Conservation (phyloP, 495 filamentous ascomycete species). For the Penicillium pulvis region DNA sequence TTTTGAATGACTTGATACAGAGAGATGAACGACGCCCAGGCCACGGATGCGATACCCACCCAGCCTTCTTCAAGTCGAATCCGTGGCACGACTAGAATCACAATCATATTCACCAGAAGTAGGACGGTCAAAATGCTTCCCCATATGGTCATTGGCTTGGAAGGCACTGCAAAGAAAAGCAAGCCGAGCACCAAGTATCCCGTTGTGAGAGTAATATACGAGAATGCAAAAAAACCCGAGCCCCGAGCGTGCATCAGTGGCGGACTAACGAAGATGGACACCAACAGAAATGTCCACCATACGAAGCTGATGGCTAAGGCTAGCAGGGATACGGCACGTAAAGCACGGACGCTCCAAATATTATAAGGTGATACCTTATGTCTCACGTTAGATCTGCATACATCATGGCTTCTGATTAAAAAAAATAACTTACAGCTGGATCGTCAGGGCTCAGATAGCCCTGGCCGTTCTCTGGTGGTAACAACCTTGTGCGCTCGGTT, state of each 20-base stretch:
- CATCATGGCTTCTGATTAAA: constrained; percentile 21
- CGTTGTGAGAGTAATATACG: constrained; percentile 71
- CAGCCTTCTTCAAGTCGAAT: constrained; percentile 83
- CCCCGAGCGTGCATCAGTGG: constrained; percentile 83
- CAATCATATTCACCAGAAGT: constrained; percentile 75
- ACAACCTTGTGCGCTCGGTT: constrained; percentile 74
- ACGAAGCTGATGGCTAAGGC: constrained; percentile 74
- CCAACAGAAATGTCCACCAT: constrained; percentile 88
- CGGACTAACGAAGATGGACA: constrained; percentile 84
- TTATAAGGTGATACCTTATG: constrained; percentile 90
- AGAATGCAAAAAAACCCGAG: constrained; percentile 86
- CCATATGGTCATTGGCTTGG: constrained; percentile 70
- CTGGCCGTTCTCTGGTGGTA: constrained; percentile 59
- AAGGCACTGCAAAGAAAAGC: constrained; percentile 84
- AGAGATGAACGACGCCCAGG: constrained; percentile 71
- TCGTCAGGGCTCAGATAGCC: constrained; percentile 88
- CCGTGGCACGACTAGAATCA: constrained; percentile 71
- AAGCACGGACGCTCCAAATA: constrained; percentile 80
- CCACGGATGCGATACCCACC: constrained; percentile 81
- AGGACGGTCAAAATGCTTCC: constrained; percentile 66
- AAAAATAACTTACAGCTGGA: constrained; percentile 64
- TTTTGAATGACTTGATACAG: constrained; percentile 63
- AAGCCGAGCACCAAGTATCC: constrained; percentile 75
- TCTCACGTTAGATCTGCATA: not conserved
- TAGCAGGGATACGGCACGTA: constrained; percentile 71